Evolutionary conservation across 305 asterid genomes (phyloP), one percentile per base, ranked within the genome.

Genomic region (Withania somnifera): DNA sequence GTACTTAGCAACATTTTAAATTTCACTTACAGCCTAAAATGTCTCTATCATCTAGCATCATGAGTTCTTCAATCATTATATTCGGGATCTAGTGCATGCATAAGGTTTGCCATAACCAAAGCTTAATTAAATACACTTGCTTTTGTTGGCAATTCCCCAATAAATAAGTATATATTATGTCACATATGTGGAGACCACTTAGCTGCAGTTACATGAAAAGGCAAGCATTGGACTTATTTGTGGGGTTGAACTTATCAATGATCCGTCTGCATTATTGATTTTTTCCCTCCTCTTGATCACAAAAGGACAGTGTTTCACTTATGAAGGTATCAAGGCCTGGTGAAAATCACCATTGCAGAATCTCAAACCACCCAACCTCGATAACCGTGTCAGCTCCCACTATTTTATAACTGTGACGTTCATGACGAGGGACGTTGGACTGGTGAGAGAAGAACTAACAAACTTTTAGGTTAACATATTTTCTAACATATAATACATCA

Each of bases 61-160:
- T 78, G 53, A 51, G 36, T 61, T 77, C 78, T 84, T 82, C 84
- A 82, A 86, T 84, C 68, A 87, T 85, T 80, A 47, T 61, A 19
- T 58, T 61, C 56, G 54, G 77, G 54, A 79, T 84, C 45, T 36
- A 63, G 68, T 76, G 51, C 45, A 75, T 66, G 17, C 4, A 6
- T 40, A 54, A 45, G 28, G 45, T 75, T 75, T 24, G 19, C 40
- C 82, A 79, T 79, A 79, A 40, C 22, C 58, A 79, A 78, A 38
- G 82, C 68, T 36, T 28, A 66, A 36, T 36, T 4, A 54, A 13
- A 79, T 79, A 54, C 40, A 58, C 45, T 79, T 79, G 58, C 58
- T 47, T 56, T 79, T 58, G 75, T 58, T 58, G 73, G 45, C 26
- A 58, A 79, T 28, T 61, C 38, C 54, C 57, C 26, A 69, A 19